Conservation (phyloP, 2,329 filamentous ascomycete genomes). For the Penicillium sumatraense region DNA sequence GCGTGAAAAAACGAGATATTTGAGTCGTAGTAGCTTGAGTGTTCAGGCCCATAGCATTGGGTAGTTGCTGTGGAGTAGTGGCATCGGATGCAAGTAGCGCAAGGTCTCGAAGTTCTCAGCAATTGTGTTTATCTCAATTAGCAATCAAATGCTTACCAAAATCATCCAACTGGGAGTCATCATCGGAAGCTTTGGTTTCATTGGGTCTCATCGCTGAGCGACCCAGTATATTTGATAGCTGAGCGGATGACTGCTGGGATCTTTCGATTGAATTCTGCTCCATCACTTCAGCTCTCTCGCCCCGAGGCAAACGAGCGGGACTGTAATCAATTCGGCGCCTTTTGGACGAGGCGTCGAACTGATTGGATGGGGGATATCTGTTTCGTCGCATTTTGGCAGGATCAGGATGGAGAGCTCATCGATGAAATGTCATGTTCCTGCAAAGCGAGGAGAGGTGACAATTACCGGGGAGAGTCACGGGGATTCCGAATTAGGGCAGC, state of each 20-base stretch:
- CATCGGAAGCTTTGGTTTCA: conserved; percentile 13
- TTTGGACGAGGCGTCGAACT: conserved; percentile 12
- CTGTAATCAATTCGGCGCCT: conserved; percentile 11
- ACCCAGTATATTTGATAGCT: conserved; percentile 4
- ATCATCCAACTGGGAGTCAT: conserved; percentile 48
- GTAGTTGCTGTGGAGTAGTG: not conserved
- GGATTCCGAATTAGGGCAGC: not conserved
- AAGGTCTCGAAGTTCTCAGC: conserved; percentile 33
- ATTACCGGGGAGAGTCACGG: not conserved
- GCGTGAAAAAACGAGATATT: conserved; percentile 35
- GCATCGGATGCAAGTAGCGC: conserved; percentile 41
- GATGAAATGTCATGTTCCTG: not conserved
- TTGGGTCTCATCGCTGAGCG: not conserved
- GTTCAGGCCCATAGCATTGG: not conserved
- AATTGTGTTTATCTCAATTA: not conserved
- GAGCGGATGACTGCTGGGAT: conserved; percentile 18
- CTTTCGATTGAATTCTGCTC: conserved; percentile 31
- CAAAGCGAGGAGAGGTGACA: not conserved
- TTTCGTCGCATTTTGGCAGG: conserved; percentile 23
- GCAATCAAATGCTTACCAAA: conserved; percentile 48
- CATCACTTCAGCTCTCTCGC: conserved; percentile 17
- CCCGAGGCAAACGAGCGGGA: conserved; percentile 12
- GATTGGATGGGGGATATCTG: conserved; percentile 9
- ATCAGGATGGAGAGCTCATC: not conserved
- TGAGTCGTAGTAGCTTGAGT: conserved; percentile 12